Evolutionary conservation across 176 grass and related monocot genomes (phyloP).

Genomic region (Panicum miliaceum): DNA sequence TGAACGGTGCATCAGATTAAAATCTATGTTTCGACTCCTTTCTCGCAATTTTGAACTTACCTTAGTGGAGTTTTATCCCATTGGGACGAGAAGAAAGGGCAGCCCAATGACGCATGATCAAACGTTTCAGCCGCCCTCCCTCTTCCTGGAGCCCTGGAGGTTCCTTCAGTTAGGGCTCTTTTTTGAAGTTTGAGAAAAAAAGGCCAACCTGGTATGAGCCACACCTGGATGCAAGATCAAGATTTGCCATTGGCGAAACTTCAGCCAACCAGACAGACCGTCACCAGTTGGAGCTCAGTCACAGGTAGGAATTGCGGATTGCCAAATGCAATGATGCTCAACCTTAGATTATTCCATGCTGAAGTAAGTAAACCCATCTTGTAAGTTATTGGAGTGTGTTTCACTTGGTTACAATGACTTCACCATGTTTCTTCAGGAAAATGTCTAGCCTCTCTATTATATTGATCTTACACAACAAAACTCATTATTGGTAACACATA

Average conservation of each 20-base stretch:
- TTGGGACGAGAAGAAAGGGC: too few relatives aligned
- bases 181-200: neutral
- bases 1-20: too few relatives aligned
- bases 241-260: neutral
- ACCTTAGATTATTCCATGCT: neutral
- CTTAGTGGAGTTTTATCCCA: too few relatives aligned
- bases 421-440: conserved; percentile 6
- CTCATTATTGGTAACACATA: neutral
- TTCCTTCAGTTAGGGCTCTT: neutral
- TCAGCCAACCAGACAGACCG: neutral
- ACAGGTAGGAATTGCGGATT: neutral
- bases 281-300: neutral
- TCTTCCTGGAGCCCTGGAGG: neutral
- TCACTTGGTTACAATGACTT: neutral
- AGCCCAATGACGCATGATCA: neutral
- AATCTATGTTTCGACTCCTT: too few relatives aligned
- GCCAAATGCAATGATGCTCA: neutral
- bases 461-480: neutral
- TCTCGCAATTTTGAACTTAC: too few relatives aligned
- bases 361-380: neutral
- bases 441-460: neutral
- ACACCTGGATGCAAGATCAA: neutral
- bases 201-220: neutral
- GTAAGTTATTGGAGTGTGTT: neutral
- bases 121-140: neutral